A percentile compares a stretch with the other conserved stretches of the same genome.
phyloP scores from a whole-genome alignment of 2,329 filamentous ascomycete species.

The Neonectria sp. region DNA sequence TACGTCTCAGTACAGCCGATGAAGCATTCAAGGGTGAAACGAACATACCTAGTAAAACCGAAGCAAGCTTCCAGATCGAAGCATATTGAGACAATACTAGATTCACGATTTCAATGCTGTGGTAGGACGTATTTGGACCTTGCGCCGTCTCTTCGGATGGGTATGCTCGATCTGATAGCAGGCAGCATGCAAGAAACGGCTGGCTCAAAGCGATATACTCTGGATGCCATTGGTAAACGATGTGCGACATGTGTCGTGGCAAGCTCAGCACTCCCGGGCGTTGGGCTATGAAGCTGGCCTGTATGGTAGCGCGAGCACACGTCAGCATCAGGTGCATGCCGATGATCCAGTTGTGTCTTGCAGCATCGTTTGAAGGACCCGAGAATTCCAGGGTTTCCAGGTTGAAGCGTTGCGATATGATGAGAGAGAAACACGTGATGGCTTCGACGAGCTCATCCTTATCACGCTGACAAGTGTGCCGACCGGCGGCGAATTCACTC shows the following conservation, averaged over 20 bases:
- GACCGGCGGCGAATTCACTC: neutral
- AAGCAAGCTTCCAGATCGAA: conserved; percentile 10
- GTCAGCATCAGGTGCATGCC: conserved; percentile 20
- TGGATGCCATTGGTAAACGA: conserved; percentile 14
- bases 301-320: conserved; percentile 1
- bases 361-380: neutral
- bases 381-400: conserved; percentile 2
- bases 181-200: conserved; percentile 11
- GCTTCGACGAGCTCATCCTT: conserved; percentile 11
- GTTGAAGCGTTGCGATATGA: conserved; percentile 6
- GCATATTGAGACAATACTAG: conserved; percentile 10
- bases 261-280: neutral
- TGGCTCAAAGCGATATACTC: conserved; percentile 15
- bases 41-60: conserved; percentile 9
- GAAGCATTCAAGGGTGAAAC: neutral
- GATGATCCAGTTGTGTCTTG: conserved; percentile 17
- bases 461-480: neutral
- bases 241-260: conserved; percentile 6
- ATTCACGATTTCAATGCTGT: conserved; percentile 6
- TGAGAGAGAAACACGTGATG: conserved; percentile 5
- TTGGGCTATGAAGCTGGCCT: neutral
- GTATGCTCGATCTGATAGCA: conserved; percentile 10
- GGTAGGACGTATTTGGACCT: neutral
- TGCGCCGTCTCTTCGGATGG: neutral
- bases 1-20: neutral